These are phyloP conservation scores for Mortierella polycephala DNA, from an alignment of 371 early-diverging fungal genomes.

Conservation along the genomic window DNA sequence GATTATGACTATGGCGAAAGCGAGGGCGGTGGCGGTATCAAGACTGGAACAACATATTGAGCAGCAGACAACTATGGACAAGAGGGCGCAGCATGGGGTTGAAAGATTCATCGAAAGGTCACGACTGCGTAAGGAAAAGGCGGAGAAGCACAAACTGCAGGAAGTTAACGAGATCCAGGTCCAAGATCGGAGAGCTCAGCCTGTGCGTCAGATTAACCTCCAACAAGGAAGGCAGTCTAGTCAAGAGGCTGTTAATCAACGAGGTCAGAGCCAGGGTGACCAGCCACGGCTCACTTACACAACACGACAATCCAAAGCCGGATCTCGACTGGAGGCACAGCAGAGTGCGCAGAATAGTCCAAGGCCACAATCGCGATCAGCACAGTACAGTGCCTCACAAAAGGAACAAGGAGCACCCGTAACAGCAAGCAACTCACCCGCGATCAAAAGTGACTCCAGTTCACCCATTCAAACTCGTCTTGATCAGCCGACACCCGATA, in stretches of 20 bases:
- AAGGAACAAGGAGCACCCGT: slow-evolving; percentile 11
- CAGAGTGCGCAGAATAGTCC: slow-evolving; percentile 26
- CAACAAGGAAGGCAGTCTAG: slow-evolving; percentile 25
- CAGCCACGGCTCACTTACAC: slow-evolving; percentile 27
- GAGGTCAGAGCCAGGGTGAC: slow-evolving; percentile 31
- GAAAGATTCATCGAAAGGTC: slow-evolving; percentile 38
- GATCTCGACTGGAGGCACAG: slow-evolving; percentile 16
- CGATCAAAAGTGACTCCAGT: not conserved
- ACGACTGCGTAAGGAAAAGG: slow-evolving; percentile 27
- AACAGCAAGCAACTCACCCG: not conserved
- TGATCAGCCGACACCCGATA: not conserved
- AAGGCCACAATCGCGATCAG: slow-evolving; percentile 12
- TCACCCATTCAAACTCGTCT: not conserved
- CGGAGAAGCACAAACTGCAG: slow-evolving; percentile 26
- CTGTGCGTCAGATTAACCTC: slow-evolving; percentile 48
- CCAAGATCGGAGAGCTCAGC: slow-evolving; percentile 49
- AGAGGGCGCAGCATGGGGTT: slow-evolving; percentile 18
- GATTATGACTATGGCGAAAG: slow-evolving; percentile 13
- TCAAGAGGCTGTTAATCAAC: slow-evolving; percentile 13
- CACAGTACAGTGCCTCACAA: not conserved
- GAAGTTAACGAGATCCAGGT: slow-evolving; percentile 26
- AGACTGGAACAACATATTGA: slow-evolving; percentile 22
- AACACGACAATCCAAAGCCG: slow-evolving; percentile 34
- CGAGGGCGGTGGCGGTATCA: slow-evolving; percentile 18
- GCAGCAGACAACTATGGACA: slow-evolving; percentile 23